Base-by-base conservation (phyloP, 148 eudicot genomes). In the Rhododendron ovatum region DNA sequence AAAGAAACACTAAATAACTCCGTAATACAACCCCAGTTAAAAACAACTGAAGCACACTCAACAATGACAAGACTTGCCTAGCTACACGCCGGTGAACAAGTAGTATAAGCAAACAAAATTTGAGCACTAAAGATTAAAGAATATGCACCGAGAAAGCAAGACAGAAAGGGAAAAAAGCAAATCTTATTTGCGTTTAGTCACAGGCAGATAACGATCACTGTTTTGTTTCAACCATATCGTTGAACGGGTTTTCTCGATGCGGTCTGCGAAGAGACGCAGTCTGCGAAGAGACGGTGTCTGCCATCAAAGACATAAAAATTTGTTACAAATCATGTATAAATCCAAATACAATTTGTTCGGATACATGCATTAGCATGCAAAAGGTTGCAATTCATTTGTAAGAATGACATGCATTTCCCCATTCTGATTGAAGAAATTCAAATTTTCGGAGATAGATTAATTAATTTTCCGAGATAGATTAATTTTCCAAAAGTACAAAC, bases 211-310 rank as follows among this genome's bases (percentile, higher is more conserved):
- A 65, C 81, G 43, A 37, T 89, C 84, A 33, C 86, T 88, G 28
- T 87, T 88, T 85, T 88, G 91, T 77, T 88, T 92, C 87, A 92
- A 43, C 96, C 93, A 89, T 85, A 91, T 78, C 6, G 91, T 95
- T 1, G 96, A 92, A n/a, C 94, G 92, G 8, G 98, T 95, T 91
- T 89, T 88, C 89, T 90, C 92, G 63, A 91, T 92, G 82, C 90
- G 78, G 86, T 91, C 91, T 77, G 26, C 82, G 88, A 95, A 95
- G 86, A 95, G 93, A 39, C 92, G 89, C 90, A 78, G 86, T 91
- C 91, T 77, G 26, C 82, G 88, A 95, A 95, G 86, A 95, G 93
- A 39, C 92, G 89, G 71, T 95, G 93, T 89, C 98, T 95, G 93
- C 87, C 77, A 89, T 41, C 39, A 30, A 81, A 59, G 7, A 74